These are phyloP conservation scores for Apiotrichum laibachii DNA, from an alignment of 1,284 basidiomycete species.

Conservation along the genomic window DNA sequence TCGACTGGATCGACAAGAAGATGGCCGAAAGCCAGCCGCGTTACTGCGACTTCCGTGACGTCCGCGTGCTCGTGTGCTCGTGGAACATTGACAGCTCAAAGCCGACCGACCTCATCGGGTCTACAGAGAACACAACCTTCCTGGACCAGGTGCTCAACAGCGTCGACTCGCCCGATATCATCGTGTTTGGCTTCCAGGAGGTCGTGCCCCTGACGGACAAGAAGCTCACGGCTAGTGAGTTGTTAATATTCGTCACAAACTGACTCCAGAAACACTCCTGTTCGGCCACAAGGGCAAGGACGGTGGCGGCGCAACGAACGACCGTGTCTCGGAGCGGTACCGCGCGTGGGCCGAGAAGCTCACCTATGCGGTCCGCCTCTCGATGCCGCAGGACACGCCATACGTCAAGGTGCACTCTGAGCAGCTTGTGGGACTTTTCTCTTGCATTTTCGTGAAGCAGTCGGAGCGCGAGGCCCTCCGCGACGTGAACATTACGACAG, in stretches of 20 bases:
- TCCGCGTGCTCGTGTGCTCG: constrained; percentile 78
- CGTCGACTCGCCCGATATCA: constrained; percentile 76
- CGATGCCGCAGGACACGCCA: constrained; percentile 64
- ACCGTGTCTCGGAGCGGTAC: constrained; percentile 77
- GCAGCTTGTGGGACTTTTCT: constrained; percentile 85
- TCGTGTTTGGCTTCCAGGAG: constrained; percentile 93
- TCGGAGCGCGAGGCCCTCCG: constrained; percentile 56
- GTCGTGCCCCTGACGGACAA: constrained; percentile 89
- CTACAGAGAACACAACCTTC: constrained; percentile 66
- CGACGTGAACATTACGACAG: constrained; percentile 69
- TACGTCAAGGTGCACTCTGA: constrained; percentile 82
- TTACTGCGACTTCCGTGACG: constrained; percentile 74
- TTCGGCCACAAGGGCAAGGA: constrained; percentile 68
- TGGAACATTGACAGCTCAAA: constrained; percentile 92
- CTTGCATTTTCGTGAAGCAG: constrained; percentile 70
- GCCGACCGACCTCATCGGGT: constrained; percentile 67
- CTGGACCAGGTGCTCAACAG: constrained; percentile 67
- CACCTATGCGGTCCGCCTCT: constrained; percentile 65
- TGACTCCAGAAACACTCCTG: constrained; percentile 64
- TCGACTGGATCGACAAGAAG: constrained; percentile 80
- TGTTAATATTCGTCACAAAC: background rate
- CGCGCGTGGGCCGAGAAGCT: constrained; percentile 83
- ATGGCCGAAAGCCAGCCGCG: constrained; percentile 69
- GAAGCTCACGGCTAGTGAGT: constrained; percentile 76
- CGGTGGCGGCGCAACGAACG: constrained; percentile 36